A percentile compares a stretch with the other conserved stretches of the same genome.
Evolutionary conservation across 2,329 filamentous ascomycete species (phyloP).

Genomic region (Colletotrichum navitas): DNA sequence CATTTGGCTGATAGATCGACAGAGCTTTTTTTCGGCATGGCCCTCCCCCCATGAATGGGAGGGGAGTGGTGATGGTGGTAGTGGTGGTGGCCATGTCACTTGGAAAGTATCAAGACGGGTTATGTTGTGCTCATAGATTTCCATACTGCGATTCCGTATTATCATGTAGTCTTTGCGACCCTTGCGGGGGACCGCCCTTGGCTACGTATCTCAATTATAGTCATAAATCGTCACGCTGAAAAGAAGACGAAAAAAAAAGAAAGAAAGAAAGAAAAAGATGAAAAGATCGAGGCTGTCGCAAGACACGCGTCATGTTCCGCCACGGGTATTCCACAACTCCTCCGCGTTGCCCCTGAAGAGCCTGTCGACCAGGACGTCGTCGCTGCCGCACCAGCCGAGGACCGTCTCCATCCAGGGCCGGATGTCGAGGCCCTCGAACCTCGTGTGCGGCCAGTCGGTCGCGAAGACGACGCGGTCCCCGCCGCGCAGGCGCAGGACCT

Average conservation of each 20-base stretch:
- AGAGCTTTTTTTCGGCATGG: too few relatives aligned
- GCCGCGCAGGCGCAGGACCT: conserved; percentile 60
- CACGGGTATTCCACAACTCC: conserved; percentile 54
- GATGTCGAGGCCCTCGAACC: conserved; percentile 69
- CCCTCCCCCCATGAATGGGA: neutral
- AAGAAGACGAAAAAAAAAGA: neutral
- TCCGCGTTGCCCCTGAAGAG: conserved; percentile 69
- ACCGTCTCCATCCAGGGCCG: conserved; percentile 66
- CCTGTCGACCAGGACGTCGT: conserved; percentile 58
- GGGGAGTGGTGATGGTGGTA: too few relatives aligned
- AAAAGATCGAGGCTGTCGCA: neutral
- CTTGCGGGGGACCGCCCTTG: neutral
- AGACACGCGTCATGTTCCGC: conserved; percentile 1
- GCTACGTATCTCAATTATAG: neutral
- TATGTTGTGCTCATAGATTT: too few relatives aligned
- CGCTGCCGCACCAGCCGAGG: conserved; percentile 64
- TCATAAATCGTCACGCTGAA: conserved; percentile 19
- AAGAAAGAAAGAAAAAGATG: neutral
- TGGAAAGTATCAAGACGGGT: neutral
- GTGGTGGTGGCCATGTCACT: neutral
- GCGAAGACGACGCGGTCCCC: conserved; percentile 65
- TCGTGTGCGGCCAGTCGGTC: conserved; percentile 75
- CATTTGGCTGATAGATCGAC: neutral
- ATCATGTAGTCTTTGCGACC: neutral
- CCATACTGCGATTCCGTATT: neutral